A percentile compares a stretch with the other conserved stretches of the same genome.
These are phyloP conservation scores for Eimeria acervulina DNA, from an alignment of 169 alveolate genomes.

Conservation along the genomic window DNA sequence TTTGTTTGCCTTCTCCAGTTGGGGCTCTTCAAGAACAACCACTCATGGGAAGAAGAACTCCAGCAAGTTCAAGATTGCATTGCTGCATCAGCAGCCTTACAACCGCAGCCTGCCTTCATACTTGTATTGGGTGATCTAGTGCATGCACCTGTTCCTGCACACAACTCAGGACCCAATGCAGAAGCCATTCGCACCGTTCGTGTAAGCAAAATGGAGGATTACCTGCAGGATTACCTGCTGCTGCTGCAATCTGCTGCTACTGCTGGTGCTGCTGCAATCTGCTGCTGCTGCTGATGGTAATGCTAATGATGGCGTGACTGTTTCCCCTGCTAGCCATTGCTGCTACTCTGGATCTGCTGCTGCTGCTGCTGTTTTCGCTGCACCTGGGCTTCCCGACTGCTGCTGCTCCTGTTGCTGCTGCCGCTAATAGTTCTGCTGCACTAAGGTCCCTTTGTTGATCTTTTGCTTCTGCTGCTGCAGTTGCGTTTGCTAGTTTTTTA, in stretches of 20 bases:
- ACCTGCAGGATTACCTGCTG: not conserved
- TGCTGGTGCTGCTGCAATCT: not conserved
- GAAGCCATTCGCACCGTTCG: not conserved
- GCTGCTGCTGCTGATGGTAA: not conserved
- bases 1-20: not conserved
- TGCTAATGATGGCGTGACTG: not conserved
- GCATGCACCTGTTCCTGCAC: conserved; percentile 73
- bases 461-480: not conserved
- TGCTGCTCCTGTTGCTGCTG: conserved; percentile 3
- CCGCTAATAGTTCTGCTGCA: not conserved
- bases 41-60: conserved; percentile 57
- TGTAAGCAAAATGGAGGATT: not conserved
- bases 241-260: not conserved
- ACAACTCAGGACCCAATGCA: not conserved
- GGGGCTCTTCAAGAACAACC: conserved; percentile 38
- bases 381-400: not conserved
- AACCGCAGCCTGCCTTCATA: conserved; percentile 14
- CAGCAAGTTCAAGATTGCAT: conserved; percentile 51
- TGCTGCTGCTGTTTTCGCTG: not conserved
- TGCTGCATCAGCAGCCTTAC: not conserved
- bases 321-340: not conserved
- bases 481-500: too few relatives aligned
- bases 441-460: too few relatives aligned
- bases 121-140: conserved; percentile 37
- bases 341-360: not conserved